Base-by-base conservation (phyloP, 352 stramenopile species). In the Elongisporangium prolatum region DNA sequence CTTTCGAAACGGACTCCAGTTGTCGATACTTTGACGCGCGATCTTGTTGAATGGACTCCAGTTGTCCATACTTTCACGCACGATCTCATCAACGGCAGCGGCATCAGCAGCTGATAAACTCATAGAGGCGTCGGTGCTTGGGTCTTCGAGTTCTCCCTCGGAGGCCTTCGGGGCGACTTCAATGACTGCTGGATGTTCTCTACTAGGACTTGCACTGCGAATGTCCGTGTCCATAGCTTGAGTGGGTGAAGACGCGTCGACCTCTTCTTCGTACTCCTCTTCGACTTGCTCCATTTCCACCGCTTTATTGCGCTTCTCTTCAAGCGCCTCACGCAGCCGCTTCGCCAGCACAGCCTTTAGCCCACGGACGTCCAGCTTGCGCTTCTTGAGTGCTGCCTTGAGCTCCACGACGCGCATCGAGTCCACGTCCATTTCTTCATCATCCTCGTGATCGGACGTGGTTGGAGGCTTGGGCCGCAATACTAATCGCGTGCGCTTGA, bases 381-480 rank as follows among this genome's bases (percentile, higher is more conserved):
- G 69, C 54, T 77, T 81, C 56, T 80, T 87, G 24, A 93, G 53
- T 49, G 89, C 80, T 0, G 51, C 64, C 17, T 80, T 72, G 20
- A 93, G 59, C 10, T 93, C 67, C n/a, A 71, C 65, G 10, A 93
- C 84, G 52, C 72, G 72, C 17, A 80, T 61, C 4, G 21, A 57
- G 7, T 44, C 18, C 7, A 74, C 62, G 18, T 80, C 68, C 9
- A 80, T 62, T 21, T 24, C 55, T 61, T 71, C 5, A 72, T 72
- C 63, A 63, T 66, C 4, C 54, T 60, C 48, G 57, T 52, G 54
- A 74, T 52, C 24, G 4, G 18, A 6, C 60, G 28, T 4, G 58
- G 61, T 2, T 16, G 20, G 18, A 62, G 64, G 21, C 54, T 74
- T 74, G 3, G 68, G 68, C 25, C 64, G 64, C 28, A 75, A 51